Base-by-base conservation (phyloP, 2,329 filamentous ascomycete species). In the Leptographium wingfieldii region DNA sequence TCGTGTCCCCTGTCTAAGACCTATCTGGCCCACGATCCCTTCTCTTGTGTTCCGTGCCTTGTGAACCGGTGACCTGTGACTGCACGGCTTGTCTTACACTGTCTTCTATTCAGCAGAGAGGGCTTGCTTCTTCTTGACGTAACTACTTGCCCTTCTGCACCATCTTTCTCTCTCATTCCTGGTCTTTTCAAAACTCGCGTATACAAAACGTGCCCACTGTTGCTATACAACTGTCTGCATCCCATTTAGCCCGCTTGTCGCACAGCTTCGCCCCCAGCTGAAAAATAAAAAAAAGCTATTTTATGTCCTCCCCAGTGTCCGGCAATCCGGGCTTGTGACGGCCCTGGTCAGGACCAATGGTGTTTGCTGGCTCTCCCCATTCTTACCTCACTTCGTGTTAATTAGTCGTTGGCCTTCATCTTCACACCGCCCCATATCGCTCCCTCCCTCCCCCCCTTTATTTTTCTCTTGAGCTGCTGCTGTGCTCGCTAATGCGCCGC, bases 401-500 rank as follows among this genome's bases (percentile, higher is more conserved):
- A 52, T 52, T n/a, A 27, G 29, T 40, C 33, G 12, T 52, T 27
- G 46, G 31, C 51, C 40, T 55, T 54, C 9, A 25, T 54, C 53
- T 54, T 60, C 61, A 60, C 61, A 62, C 61, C 61, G 61, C 61
- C 46, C 54, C 56, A 46, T 62, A 49, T 56, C 31, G 16, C 19
- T 25, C 53, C 59, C 25, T 19, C 49, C 27, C 14, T 14, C 16
- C 25, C 16, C 49, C 14, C 25, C 9, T 27, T 53, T 31, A 6
- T 53, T 19, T 40, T 29, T 48, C n/a, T 38, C 12, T 46, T 56
- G 10, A 38, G 33, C 60, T 33, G 29, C 29, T 55, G 52, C 52
- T 27, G 11, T 6, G 10, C 46, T 59, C 22, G 14, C 40, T 35
- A 29, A 29, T 27, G 25, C 25, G 33, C 54, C 55, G 16, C 40